Base-by-base conservation (phyloP, 768 basidiomycete genomes). In the Melanogaster broomeanus region DNA sequence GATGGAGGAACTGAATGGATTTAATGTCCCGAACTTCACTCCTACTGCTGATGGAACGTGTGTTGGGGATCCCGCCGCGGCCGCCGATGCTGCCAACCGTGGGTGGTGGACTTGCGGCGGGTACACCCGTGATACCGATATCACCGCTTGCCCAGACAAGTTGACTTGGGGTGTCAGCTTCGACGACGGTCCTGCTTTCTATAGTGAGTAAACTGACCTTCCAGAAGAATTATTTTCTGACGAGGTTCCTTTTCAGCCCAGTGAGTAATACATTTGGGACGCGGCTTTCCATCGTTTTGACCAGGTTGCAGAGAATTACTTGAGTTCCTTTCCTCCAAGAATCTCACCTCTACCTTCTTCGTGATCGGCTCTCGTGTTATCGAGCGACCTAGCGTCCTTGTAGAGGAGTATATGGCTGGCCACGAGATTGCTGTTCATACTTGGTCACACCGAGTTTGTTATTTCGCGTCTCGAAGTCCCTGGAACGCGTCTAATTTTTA, bases 31-130 rank as follows among this genome's bases (percentile, higher is more conserved):
- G 1, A 59, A 82, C 52, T 59, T 88, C 21, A n/a, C 65, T 8
- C 81, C 81, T 5, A 93, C 88, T 0, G 61, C 60, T 3, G 83
- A 90, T 52, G 88, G 88, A n/a, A 79, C 84, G 2, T 94, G 92
- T 65, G 72, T 59, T 12, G 75, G 76, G 43, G 81, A 90, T 58
- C 76, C 85, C 21, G 65, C 60, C 7, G 80, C 82, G 4, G 82
- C 80, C 5, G 72, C 79, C 0, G 67, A 85, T 39, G 81, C 85
- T 30, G 71, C 78, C n/a, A 67, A 67, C 40, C 82, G 82, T 57
- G 91, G 91, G 39, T 95, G 92, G 92, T 95, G 92, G 92, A 90
- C 93, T 25, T 95, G 92, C 60, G 88, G 90, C 61, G 86, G 86
- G 11, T 76, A 75, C 59, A 84, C 84, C 13, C 77, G 86, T 8